Evolutionary conservation across 305 asterid genomes (phyloP).

Genomic region (Fraxinus baroniana): DNA sequence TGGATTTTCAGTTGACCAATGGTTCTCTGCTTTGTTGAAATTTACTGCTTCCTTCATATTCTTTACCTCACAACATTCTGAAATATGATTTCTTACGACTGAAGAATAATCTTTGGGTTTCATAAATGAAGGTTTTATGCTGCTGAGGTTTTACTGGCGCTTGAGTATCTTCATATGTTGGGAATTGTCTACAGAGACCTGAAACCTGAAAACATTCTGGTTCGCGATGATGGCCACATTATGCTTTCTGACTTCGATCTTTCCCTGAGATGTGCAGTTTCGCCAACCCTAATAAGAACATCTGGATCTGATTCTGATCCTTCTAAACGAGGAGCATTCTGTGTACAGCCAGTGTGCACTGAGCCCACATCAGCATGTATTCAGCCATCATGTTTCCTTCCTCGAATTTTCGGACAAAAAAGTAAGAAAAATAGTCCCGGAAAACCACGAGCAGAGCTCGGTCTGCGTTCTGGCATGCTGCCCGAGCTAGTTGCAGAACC

Average conservation of each 20-base stretch:
- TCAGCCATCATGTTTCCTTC: conserved; percentile 89
- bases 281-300: conserved; percentile 80
- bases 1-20: neutral
- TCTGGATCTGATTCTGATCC: conserved; percentile 55
- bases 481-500: conserved; percentile 97
- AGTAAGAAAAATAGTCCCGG: conserved; percentile 48
- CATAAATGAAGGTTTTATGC: conserved; percentile 73
- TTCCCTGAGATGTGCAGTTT: conserved; percentile 85
- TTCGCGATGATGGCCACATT: conserved; percentile 97
- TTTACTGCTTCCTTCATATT: neutral
- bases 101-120: neutral
- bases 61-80: neutral
- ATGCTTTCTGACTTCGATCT: conserved; percentile 98
- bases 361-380: conserved; percentile 82
- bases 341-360: conserved; percentile 79
- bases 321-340: conserved; percentile 61
- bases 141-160: conserved; percentile 89
- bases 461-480: conserved; percentile 39
- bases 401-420: conserved; percentile 68
- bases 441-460: conserved; percentile 50
- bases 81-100: neutral
- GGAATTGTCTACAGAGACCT: conserved; percentile 95
- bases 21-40: neutral
- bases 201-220: conserved; percentile 92
- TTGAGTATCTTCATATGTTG: conserved; percentile 97